These are phyloP conservation scores for Aspergillus nanangensis DNA, from an alignment of 495 filamentous ascomycete genomes.

Conservation along the genomic window DNA sequence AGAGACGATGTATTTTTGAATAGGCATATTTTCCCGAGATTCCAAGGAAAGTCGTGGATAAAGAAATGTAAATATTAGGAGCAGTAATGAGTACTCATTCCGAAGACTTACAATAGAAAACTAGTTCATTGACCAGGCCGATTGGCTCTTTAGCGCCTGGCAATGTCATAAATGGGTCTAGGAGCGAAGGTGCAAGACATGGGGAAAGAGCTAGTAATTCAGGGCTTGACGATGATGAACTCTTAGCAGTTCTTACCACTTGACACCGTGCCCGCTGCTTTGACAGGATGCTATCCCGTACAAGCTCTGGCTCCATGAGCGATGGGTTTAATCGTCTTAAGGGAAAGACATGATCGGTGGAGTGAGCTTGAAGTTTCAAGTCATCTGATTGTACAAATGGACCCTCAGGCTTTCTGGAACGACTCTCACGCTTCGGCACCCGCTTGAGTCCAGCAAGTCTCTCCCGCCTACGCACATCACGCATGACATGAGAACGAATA, in stretches of 20 bases:
- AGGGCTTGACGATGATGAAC: constrained; percentile 14
- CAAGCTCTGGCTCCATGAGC: background rate
- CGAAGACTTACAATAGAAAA: constrained; percentile 36
- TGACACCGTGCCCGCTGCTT: background rate
- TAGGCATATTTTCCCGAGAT: no score
- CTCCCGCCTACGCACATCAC: constrained; percentile 34
- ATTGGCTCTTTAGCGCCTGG: constrained; percentile 22
- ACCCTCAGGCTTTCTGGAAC: constrained; percentile 1
- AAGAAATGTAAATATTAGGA: no score
- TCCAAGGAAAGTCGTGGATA: no score
- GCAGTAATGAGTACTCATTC: no score
- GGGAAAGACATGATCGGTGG: background rate
- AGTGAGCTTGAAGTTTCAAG: no score
- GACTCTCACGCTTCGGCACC: constrained; percentile 23
- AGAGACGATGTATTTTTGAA: background rate
- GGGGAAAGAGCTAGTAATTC: constrained; percentile 7
- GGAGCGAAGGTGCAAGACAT: constrained; percentile 25
- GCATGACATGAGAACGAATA: constrained; percentile 38
- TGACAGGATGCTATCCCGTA: background rate
- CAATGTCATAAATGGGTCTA: constrained; percentile 28
- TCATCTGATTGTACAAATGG: background rate
- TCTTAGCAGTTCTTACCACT: background rate
- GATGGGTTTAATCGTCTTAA: background rate
- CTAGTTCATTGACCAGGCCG: constrained; percentile 18
- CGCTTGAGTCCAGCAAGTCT: constrained; percentile 30